Evolutionary conservation across 2,329 filamentous ascomycete species (phyloP).

Genomic region (Pyrenophora seminiperda): DNA sequence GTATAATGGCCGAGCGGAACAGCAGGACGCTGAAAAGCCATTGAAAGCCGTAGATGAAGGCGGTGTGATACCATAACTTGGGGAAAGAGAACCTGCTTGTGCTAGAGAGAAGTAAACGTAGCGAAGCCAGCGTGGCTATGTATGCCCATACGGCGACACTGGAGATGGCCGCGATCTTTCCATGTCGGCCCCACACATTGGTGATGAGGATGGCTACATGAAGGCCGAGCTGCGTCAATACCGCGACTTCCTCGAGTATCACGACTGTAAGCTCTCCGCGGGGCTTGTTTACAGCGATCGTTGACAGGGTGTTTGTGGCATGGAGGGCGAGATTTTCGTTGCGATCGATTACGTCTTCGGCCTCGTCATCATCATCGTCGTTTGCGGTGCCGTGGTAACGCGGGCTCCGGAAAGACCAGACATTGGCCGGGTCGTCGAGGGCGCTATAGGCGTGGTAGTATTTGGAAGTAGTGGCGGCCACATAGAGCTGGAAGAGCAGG

Average conservation of each 20-base stretch:
- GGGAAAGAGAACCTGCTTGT: constrained; percentile 68
- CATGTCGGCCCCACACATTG: constrained; percentile 63
- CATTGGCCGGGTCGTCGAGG: constrained; percentile 54
- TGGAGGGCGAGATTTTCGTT: constrained; percentile 61
- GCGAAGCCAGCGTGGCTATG: constrained; percentile 71
- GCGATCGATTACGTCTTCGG: constrained; percentile 65
- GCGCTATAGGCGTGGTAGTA: constrained; percentile 63
- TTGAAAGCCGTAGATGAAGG: constrained; percentile 77
- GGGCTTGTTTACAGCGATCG: constrained; percentile 76
- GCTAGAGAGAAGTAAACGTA: constrained; percentile 70
- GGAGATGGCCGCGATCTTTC: constrained; percentile 65
- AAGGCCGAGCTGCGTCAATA: constrained; percentile 72
- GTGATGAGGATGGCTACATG: constrained; percentile 69
- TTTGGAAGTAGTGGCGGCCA: constrained; percentile 57
- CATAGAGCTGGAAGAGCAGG: constrained; percentile 64
- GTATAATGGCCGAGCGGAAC: constrained; percentile 84
- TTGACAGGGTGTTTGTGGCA: constrained; percentile 58
- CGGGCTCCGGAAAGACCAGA: constrained; percentile 41
- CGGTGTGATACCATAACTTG: constrained; percentile 90
- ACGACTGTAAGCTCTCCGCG: constrained; percentile 73
- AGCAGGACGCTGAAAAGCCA: constrained; percentile 78
- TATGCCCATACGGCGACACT: constrained; percentile 81
- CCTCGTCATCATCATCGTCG: constrained; percentile 51
- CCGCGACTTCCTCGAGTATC: constrained; percentile 73
- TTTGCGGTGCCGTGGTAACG: constrained; percentile 33